These are phyloP conservation scores for Phlebiopsis flavidoalba DNA, from an alignment of 768 basidiomycete genomes.

Conservation along the genomic window DNA sequence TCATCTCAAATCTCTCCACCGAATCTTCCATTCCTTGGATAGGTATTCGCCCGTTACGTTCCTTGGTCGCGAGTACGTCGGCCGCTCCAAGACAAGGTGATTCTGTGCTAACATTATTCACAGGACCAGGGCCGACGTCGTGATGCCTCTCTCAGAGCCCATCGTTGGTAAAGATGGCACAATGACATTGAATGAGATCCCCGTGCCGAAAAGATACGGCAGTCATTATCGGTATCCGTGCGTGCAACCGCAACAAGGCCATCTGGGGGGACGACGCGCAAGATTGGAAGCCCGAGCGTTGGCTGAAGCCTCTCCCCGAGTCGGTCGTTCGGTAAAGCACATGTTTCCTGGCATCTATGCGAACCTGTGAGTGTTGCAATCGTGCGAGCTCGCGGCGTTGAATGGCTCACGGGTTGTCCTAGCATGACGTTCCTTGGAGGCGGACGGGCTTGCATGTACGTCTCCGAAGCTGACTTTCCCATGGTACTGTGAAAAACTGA, in stretches of 20 bases:
- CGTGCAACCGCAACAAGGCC: conserved; percentile 42
- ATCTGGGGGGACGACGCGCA: conserved; percentile 61
- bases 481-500: conserved; percentile 2
- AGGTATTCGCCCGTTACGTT: conserved; percentile 42
- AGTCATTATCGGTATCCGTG: conserved; percentile 37
- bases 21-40: background rate
- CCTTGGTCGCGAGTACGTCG: conserved; percentile 21
- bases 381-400: background rate
- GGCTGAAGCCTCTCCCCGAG: conserved; percentile 36
- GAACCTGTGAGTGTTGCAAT: conserved; percentile 10
- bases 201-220: conserved; percentile 43
- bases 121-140: conserved; percentile 45
- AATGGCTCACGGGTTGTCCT: background rate
- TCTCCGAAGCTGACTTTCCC: background rate
- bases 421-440: conserved; percentile 6
- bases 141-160: conserved; percentile 50
- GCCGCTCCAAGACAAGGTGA: background rate
- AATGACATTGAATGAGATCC: conserved; percentile 31
- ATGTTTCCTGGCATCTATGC: conserved; percentile 19
- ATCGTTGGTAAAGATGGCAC: conserved; percentile 38
- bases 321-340: conserved; percentile 13
- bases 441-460: background rate
- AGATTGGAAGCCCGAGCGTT: conserved; percentile 61
- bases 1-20: background rate
- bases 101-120: background rate